These are phyloP conservation scores for Neoarthrinium moseri DNA, from an alignment of 2,329 filamentous ascomycete species.

Conservation along the genomic window DNA sequence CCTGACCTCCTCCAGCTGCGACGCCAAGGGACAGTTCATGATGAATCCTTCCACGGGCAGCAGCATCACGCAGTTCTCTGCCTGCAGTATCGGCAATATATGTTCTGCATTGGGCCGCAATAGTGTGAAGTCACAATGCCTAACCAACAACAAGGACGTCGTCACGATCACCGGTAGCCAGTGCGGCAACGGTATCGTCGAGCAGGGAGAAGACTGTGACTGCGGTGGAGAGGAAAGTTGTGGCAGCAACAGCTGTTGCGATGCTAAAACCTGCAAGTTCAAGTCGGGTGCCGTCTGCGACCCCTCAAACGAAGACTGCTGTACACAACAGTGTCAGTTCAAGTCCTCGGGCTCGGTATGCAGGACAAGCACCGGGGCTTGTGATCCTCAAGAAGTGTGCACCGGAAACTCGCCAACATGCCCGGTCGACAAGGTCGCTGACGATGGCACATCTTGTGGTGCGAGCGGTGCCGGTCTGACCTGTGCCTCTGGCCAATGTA, in stretches of 20 bases:
- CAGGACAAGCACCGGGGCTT: constrained; percentile 73
- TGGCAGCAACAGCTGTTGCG: constrained; percentile 75
- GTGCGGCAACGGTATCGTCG: constrained; percentile 97
- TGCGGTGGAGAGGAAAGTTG: constrained; percentile 79
- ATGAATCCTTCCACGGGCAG: constrained; percentile 90
- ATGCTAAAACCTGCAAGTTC: constrained; percentile 85
- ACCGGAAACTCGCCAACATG: constrained; percentile 71
- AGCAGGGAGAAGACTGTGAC: constrained; percentile 91
- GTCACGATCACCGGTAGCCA: constrained; percentile 77
- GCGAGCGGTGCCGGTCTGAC: constrained; percentile 58
- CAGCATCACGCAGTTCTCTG: constrained; percentile 77
- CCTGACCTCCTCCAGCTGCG: constrained; percentile 63
- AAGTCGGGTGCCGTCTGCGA: constrained; percentile 74
- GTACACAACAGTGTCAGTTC: constrained; percentile 65
- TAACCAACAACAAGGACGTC: constrained; percentile 84
- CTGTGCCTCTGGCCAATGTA: constrained; percentile 93
- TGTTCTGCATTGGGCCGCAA: constrained; percentile 80
- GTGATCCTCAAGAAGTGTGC: constrained; percentile 85
- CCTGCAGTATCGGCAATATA: constrained; percentile 89
- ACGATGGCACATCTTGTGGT: constrained; percentile 73
- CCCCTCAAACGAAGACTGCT: constrained; percentile 79
- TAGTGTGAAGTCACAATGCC: constrained; percentile 72
- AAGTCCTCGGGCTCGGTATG: constrained; percentile 71
- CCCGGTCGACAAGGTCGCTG: constrained; percentile 66
- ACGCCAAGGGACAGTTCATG: constrained; percentile 78